Evolutionary conservation across 2,329 filamentous ascomycete genomes (phyloP).

Genomic region (Chrysosporium keratinophilum): DNA sequence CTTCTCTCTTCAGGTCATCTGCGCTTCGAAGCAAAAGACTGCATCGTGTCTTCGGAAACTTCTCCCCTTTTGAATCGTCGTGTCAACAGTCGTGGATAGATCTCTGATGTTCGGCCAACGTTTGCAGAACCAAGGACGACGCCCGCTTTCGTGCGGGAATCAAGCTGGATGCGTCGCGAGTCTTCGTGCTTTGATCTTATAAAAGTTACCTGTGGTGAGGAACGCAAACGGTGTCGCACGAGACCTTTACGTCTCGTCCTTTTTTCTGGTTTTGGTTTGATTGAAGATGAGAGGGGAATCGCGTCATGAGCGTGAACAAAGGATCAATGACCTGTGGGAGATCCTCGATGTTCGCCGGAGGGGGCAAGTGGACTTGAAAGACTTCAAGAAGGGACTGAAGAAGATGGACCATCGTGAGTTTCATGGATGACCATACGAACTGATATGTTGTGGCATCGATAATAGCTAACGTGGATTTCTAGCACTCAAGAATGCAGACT

Average conservation of each 20-base stretch:
- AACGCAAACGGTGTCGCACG: background rate
- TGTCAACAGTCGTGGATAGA: background rate
- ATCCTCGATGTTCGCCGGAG: slow-evolving; percentile 66
- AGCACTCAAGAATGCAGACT: slow-evolving; percentile 84
- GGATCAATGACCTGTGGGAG: slow-evolving; percentile 74
- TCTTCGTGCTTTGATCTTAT: slow-evolving; percentile 12
- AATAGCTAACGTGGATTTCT: slow-evolving; percentile 11
- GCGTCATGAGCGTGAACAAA: slow-evolving; percentile 65
- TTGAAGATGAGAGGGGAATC: slow-evolving; percentile 61
- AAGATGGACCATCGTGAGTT: slow-evolving; percentile 83
- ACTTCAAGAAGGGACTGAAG: slow-evolving; percentile 70
- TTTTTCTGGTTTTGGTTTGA: background rate
- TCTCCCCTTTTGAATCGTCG: too few species aligned
- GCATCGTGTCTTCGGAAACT: background rate
- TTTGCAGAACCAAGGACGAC: slow-evolving; percentile 9
- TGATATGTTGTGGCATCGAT: background rate
- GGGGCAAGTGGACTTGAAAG: slow-evolving; percentile 74
- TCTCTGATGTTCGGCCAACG: slow-evolving; percentile 16
- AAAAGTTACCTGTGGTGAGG: slow-evolving; percentile 4
- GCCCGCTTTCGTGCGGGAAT: slow-evolving; percentile 15
- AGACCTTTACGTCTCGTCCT: background rate
- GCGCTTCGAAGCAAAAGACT: background rate
- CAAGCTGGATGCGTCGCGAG: slow-evolving; percentile 10
- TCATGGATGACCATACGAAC: background rate
- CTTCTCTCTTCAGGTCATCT: slow-evolving; percentile 1